Base-by-base conservation (phyloP, 2,329 filamentous ascomycete species). In the Thermomyces lanuginosus region DNA sequence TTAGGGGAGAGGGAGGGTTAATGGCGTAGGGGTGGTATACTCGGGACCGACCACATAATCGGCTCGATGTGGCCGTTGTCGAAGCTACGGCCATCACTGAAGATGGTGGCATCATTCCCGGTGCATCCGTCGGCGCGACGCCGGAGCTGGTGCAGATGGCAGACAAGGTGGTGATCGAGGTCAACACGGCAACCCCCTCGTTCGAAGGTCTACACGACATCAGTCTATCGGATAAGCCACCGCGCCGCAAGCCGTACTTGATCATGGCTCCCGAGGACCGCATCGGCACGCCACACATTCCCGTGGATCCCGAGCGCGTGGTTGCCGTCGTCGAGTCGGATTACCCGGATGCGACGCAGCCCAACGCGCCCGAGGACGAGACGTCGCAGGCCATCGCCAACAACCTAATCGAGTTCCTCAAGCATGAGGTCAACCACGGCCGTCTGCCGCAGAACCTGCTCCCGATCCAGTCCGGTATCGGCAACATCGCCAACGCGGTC, bases 171-270 rank as follows among this genome's bases (percentile, higher is more conserved):
- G 82, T 92, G 45, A 80, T 92, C 45, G 82, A 92, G 59, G 77
- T 92, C 56, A 92, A 92, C 62, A 92, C 83, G 0, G 63, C 81
- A 1, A 69, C 79, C 26, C 82, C 82, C 4, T 81, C 72, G 22
- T 84, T 92, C 45, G 76, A 89, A 51, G 83, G 81, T 27, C 67
- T 92, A 10, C 82, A 92, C 62, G 83, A 92, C 45, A 91, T 92
- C 49, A 83, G 78, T 35, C 76, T 84, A 66, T 81, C 76, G n/a
- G 77, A 89, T 39, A 60, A 84, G 7, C 82, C 82, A 10, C 82
- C 82, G 2, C 58, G 64, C 38, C 66, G 81, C 40, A 91, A 89
- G 60, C 82, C 82, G 2, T 89, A 86, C 56, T 63, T 89, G 14
- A 74, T 92, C 53, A 89, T 82, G 67, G 60, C 68, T 19, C 79